These are phyloP conservation scores for Debaryomycetaceae sp. DNA, from an alignment of 1,139 yeast species.

Conservation along the genomic window DNA sequence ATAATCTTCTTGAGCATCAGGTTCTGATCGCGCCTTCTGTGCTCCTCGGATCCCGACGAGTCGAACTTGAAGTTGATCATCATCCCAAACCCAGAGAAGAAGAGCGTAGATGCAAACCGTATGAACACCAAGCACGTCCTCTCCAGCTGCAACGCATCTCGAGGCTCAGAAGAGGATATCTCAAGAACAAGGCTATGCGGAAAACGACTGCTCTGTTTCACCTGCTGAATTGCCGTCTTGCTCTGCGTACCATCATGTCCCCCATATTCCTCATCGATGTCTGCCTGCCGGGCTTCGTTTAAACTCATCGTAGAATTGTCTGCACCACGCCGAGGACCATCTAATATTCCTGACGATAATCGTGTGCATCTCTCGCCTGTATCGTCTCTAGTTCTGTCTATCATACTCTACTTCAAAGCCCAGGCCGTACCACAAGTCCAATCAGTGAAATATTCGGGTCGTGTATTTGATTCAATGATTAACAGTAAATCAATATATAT, in stretches of 20 bases:
- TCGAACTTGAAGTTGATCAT: slow-evolving; percentile 48
- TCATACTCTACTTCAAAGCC: background rate
- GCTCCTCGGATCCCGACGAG: slow-evolving; percentile 17
- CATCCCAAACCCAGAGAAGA: slow-evolving; percentile 51
- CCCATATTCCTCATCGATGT: background rate
- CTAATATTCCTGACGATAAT: too few species aligned
- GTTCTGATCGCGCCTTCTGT: slow-evolving; percentile 6
- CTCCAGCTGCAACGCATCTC: slow-evolving; percentile 62
- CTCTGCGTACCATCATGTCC: background rate
- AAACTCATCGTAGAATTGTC: too few species aligned
- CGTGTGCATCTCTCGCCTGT: background rate
- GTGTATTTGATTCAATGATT: background rate
- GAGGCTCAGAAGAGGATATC: slow-evolving; percentile 51
- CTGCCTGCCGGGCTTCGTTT: too few species aligned
- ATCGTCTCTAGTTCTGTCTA: background rate
- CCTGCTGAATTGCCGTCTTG: background rate
- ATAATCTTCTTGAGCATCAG: slow-evolving; percentile 28
- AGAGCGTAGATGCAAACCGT: slow-evolving; percentile 47
- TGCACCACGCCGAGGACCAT: too few species aligned
- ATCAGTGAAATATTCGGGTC: background rate
- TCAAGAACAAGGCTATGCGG: slow-evolving; percentile 32
- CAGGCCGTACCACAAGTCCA: background rate
- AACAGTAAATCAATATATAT: background rate
- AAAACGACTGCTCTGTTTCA: slow-evolving; percentile 3
- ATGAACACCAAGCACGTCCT: slow-evolving; percentile 54